Conservation (phyloP, 2,329 filamentous ascomycete species). For the Sporothrix humicola region DNA sequence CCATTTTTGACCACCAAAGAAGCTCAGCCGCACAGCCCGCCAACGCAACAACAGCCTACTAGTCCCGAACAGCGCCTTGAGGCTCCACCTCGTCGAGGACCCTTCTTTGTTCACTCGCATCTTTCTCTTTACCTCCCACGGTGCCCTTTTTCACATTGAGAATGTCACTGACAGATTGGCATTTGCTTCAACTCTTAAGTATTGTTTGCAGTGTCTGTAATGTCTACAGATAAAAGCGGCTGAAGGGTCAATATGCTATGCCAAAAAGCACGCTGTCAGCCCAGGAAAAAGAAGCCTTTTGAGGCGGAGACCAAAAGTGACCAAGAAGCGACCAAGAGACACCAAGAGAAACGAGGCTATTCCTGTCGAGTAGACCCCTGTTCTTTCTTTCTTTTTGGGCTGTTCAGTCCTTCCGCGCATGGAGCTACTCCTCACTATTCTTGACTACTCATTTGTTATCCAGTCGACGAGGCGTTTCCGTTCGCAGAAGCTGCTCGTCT, state of each 20-base stretch:
- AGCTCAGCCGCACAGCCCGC: slow-evolving; percentile 23
- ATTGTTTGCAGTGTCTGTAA: no score
- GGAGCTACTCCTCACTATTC: neutral
- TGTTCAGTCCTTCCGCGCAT: neutral
- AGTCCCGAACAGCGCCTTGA: neutral
- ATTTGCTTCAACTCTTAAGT: no score
- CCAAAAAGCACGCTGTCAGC: neutral
- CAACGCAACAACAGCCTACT: slow-evolving; percentile 8
- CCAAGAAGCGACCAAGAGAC: no score
- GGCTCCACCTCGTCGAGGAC: neutral
- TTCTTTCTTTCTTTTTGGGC: neutral
- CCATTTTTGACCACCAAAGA: neutral
- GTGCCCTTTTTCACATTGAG: no score
- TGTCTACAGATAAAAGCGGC: no score
- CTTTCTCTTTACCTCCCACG: neutral
- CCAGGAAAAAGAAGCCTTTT: slow-evolving; percentile 8
- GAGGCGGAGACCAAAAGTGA: neutral
- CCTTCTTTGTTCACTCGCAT: neutral
- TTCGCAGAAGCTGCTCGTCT: neutral
- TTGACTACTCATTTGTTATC: neutral
- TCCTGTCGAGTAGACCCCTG: neutral
- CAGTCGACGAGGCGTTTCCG: neutral
- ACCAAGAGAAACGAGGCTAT: neutral
- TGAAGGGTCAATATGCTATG: neutral
- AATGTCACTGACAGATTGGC: no score